Evolutionary conservation across 2,329 filamentous ascomycete species (phyloP).

Genomic region (Colletotrichum orbiculare): DNA sequence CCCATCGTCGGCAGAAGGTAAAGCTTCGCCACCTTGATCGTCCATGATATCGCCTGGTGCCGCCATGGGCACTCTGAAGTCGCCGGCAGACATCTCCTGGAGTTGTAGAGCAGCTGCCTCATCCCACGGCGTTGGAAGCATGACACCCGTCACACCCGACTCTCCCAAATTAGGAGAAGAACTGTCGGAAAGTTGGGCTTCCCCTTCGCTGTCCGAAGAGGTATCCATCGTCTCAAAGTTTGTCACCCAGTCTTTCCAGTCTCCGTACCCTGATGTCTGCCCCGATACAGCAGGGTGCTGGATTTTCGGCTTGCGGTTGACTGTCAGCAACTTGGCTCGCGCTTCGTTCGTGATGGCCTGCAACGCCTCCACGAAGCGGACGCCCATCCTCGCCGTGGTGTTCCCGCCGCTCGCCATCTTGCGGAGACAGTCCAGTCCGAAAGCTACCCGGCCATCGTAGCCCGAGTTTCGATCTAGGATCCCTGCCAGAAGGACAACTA

Average conservation of each 20-base stretch:
- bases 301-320: neutral
- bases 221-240: neutral
- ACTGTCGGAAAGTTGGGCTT: neutral
- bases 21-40: neutral
- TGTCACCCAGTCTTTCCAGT: conserved; percentile 41
- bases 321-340: conserved; percentile 31
- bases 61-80: neutral
- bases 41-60: neutral
- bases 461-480: conserved; percentile 47
- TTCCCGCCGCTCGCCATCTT: conserved; percentile 48
- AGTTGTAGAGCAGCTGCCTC: conserved; percentile 21
- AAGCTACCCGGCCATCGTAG: conserved; percentile 43
- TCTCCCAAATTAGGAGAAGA: neutral
- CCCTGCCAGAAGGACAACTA: conserved; percentile 47
- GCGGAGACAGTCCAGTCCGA: conserved; percentile 46
- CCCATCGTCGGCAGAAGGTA: neutral
- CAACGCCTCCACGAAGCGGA: conserved; percentile 42
- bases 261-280: conserved; percentile 31
- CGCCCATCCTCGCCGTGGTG: conserved; percentile 40
- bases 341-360: conserved; percentile 40
- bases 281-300: no score
- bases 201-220: neutral
- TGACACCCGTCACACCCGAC: neutral
- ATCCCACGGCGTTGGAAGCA: conserved; percentile 11
- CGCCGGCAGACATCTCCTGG: conserved; percentile 4